Conservation (phyloP, 2,329 filamentous ascomycete species). For the Aspergillus ochraceus region DNA sequence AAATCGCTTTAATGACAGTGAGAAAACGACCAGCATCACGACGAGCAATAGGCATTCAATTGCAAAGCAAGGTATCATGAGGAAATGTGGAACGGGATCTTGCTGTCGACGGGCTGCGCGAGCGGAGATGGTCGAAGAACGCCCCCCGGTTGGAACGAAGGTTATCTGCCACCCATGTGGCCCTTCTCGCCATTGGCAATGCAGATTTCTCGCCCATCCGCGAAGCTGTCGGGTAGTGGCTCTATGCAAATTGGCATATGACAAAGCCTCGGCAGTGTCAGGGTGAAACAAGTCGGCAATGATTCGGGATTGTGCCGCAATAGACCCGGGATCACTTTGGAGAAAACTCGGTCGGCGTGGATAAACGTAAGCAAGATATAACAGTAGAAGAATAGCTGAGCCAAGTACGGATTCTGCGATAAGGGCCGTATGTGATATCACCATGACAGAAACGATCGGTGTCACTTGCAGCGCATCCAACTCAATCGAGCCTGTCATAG, state of each 20-base stretch:
- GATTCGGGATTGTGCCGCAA: constrained; percentile 19
- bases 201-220: constrained; percentile 15
- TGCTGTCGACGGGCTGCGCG: not conserved
- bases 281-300: constrained; percentile 13
- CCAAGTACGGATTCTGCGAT: constrained; percentile 1
- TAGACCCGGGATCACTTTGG: constrained; percentile 18
- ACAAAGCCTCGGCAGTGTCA: not conserved
- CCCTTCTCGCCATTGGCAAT: constrained; percentile 15
- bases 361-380: constrained; percentile 13
- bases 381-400: not conserved
- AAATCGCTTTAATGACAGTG: constrained; percentile 2
- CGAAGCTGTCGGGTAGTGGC: constrained; percentile 20
- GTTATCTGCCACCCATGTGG: constrained; percentile 8
- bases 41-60: constrained; percentile 19
- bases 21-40: constrained; percentile 13
- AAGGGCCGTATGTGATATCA: not conserved
- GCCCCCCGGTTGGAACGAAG: not conserved
- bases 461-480: not conserved
- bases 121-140: not conserved
- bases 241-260: constrained; percentile 4
- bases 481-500: not conserved
- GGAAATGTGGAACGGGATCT: constrained; percentile 21
- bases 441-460: not conserved
- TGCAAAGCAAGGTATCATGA: constrained; percentile 17
- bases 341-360: constrained; percentile 18